Evolutionary conservation across 305 asterid species (phyloP), one percentile per base, ranked within the genome.

Genomic region (Coffea humblotiana): DNA sequence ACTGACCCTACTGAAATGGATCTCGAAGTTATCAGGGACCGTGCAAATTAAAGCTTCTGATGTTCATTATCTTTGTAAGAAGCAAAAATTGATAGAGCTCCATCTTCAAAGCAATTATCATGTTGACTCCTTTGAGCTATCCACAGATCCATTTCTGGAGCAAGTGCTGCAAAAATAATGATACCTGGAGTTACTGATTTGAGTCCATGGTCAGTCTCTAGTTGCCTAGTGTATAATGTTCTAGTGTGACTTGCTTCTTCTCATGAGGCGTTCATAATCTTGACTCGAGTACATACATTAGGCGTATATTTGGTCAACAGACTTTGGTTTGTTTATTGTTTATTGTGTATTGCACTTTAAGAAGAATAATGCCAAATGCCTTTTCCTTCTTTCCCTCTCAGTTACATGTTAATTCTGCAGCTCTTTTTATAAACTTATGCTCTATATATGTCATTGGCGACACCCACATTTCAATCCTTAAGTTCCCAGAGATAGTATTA

Each of bases 1-100:
- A 84, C 87, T 35, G 87, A 84, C 54, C 84, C 84, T 5, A 43
- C 84, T 21, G 87, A 84, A 72, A 81, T 84, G 82, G 87, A 82
- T n/a, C 83, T 84, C 37, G 83, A 84, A 32, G 84, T 84, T 5
- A 54, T 84, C 67, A 52, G 76, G 75, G 87, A 78, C 27, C 81
- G 85, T 8, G 85, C 82, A 25, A 40, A 65, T 37, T 82, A 78
- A 79, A 40, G 25, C 8, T 32, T 19, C 54, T 9, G 32, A 9
- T 14, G 32, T 75, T 77, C 6, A 14, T 37, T 4, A 37, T 37
- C 66, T 37, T 9, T 6, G 9, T 16, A 3, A 37, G 54, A 40
- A 23, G 54, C 25, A 67, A 77, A 69, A 32, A 19, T 16, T 2
- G 7, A 77, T 10, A 51, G 58, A 12, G 47, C 18, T 18, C 27